Conservation (phyloP, 495 filamentous ascomycete genomes). For the Neurospora sp. region DNA sequence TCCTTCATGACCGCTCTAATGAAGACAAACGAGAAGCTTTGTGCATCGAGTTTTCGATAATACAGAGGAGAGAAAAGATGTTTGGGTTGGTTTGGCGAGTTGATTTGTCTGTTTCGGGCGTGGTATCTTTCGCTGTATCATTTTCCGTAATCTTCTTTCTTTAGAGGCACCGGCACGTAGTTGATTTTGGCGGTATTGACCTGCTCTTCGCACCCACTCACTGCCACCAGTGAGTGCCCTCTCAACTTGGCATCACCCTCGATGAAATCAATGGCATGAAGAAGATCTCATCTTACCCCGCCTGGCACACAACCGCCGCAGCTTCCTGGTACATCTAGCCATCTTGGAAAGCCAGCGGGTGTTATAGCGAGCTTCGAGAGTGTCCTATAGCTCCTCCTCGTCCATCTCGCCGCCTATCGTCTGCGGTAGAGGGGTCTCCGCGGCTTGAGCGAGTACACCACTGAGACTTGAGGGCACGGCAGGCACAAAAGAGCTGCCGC, state of each 20-base stretch:
- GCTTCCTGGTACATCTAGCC: neutral
- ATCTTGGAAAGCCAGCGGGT: neutral
- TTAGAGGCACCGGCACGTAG: neutral
- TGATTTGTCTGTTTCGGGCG: neutral
- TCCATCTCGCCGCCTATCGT: neutral
- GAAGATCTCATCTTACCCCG: neutral
- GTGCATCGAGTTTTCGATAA: neutral
- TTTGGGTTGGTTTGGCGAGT: neutral
- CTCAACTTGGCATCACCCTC: neutral
- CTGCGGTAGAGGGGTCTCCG: neutral
- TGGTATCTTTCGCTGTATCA: neutral
- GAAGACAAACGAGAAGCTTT: neutral
- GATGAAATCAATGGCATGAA: neutral
- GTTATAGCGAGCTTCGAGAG: neutral
- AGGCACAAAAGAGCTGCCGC: neutral
- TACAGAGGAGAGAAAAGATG: neutral
- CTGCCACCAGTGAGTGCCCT: too few species aligned
- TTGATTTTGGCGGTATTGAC: too few species aligned
- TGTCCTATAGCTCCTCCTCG: neutral
- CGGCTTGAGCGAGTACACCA: neutral
- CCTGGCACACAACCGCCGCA: neutral
- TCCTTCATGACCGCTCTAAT: neutral
- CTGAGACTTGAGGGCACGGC: neutral
- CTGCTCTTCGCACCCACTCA: too few species aligned
- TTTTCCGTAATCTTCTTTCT: neutral